Evolutionary conservation across 148 eudicot species (phyloP).

Genomic region (Amaranthus hypochondriacus): DNA sequence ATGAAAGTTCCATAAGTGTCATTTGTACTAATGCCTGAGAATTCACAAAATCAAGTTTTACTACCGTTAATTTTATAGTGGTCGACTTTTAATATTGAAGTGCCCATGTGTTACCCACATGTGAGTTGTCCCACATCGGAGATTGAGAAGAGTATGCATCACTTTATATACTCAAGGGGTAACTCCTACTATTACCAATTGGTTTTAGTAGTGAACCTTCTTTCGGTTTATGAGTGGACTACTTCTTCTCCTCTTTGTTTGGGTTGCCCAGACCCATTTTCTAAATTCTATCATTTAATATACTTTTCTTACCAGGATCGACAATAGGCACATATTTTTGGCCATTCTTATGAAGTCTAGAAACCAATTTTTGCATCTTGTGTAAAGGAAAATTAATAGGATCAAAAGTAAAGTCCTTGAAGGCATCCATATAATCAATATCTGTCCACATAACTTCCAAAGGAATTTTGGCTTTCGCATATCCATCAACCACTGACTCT

Average conservation of each 20-base stretch:
- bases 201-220: no score
- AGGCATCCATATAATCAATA: constrained; percentile 81
- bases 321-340: constrained; percentile 71
- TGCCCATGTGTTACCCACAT: no score
- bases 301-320: constrained; percentile 63
- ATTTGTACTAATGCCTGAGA: constrained; percentile 65
- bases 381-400: constrained; percentile 62
- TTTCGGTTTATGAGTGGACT: no score
- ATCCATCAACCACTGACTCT: constrained; percentile 55
- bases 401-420: constrained; percentile 76
- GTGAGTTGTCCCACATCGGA: no score
- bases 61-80: no score
- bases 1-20: constrained; percentile 53
- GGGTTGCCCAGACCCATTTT: no score
- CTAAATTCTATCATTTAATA: no score
- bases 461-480: constrained; percentile 56
- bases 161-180: no score
- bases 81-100: no score
- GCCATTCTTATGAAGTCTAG: constrained; percentile 55
- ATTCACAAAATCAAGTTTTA: background rate
- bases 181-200: no score
- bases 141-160: no score
- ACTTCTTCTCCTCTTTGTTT: no score
- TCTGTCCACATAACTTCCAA: constrained; percentile 87
- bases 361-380: constrained; percentile 52